Percentiles rank a stretch among this genome's conserved stretches.
phyloP scores from a whole-genome alignment of 495 filamentous ascomycete species.

The Stereocaulon alpinum region DNA sequence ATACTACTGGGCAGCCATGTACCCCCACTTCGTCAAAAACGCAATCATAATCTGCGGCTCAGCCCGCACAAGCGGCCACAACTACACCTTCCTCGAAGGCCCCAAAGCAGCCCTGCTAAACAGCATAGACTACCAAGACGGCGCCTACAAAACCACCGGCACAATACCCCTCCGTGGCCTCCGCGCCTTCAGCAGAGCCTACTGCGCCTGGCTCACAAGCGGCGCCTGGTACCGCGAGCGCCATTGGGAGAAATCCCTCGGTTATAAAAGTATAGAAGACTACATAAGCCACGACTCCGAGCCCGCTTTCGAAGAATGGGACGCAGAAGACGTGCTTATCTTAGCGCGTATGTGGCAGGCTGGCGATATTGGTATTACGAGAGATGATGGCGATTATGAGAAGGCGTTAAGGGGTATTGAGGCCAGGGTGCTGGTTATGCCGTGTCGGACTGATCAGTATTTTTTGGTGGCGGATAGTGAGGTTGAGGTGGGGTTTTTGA shows the following conservation, averaged over 20 bases:
- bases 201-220: constrained; percentile 35
- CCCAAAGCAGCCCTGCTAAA: constrained; percentile 33
- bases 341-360: constrained; percentile 37
- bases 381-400: constrained; percentile 28
- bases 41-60: constrained; percentile 32
- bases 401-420: constrained; percentile 32
- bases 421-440: constrained; percentile 36
- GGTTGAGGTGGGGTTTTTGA: constrained; percentile 32
- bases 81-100: constrained; percentile 40
- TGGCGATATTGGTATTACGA: constrained; percentile 30
- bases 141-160: constrained; percentile 25
- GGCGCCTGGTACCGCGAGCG: constrained; percentile 34
- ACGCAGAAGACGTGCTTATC: constrained; percentile 35
- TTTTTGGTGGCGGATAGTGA: constrained; percentile 35
- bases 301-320: constrained; percentile 26
- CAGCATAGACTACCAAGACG: constrained; percentile 34
- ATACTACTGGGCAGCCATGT: constrained; percentile 37
- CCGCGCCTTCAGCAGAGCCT: constrained; percentile 34
- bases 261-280: constrained; percentile 28
- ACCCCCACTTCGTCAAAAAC: constrained; percentile 31
- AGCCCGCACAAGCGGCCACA: constrained; percentile 35
- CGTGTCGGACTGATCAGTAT: constrained; percentile 36
- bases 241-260: constrained; percentile 28
- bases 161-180: constrained; percentile 26
- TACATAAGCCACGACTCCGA: constrained; percentile 28